These are phyloP conservation scores for Linnemannia elongata DNA, from an alignment of 192 early-diverging fungal genomes.

Conservation along the genomic window DNA sequence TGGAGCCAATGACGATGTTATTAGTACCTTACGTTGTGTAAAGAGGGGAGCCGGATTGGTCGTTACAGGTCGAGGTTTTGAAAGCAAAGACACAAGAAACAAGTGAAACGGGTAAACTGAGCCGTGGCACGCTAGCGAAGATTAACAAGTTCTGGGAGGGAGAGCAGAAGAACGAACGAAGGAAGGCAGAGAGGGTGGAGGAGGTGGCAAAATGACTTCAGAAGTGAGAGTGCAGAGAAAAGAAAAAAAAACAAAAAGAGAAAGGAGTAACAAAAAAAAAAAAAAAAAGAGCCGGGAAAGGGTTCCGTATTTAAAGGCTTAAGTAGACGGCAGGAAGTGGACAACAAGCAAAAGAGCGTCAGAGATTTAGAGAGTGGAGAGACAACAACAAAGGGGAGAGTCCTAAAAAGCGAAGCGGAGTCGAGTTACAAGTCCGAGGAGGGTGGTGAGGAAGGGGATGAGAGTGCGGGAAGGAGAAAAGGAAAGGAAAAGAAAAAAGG, in stretches of 20 bases:
- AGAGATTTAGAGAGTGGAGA: no score
- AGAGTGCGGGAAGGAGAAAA: no score
- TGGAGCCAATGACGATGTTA: no score
- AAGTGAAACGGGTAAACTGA: not conserved
- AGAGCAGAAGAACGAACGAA: not conserved
- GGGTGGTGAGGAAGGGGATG: no score
- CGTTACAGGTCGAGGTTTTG: not conserved
- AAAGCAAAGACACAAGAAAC: not conserved
- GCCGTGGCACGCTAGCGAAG: not conserved
- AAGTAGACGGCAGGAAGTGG: no score
- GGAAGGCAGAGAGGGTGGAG: not conserved
- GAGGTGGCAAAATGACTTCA: not conserved
- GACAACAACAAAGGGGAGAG: no score
- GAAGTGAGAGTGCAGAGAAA: not conserved
- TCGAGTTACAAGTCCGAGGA: no score
- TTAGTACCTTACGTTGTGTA: not conserved
- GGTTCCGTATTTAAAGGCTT: no score
- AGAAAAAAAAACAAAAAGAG: not conserved
- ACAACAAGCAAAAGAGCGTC: no score
- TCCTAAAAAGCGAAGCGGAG: no score
- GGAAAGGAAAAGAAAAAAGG: no score
- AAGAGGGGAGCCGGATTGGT: not conserved
- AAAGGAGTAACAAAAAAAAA: not conserved
- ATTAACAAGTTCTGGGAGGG: not conserved
- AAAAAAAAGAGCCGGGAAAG: no score